These are phyloP conservation scores for Physaria fendleri DNA, from an alignment of 345 rosid genomes.

Conservation along the genomic window DNA sequence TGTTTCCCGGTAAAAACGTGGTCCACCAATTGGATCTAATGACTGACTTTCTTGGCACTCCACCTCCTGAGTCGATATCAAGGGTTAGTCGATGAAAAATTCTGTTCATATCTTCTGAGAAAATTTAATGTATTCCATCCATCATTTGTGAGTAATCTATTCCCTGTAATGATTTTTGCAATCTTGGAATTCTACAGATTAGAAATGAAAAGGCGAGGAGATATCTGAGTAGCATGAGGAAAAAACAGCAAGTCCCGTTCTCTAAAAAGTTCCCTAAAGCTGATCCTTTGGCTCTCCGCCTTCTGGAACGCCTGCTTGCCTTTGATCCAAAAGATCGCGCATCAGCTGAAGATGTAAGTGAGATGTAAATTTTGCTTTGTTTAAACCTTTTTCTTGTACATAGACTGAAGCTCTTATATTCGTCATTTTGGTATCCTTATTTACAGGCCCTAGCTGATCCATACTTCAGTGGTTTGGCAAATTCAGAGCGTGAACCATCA, in stretches of 20 bases:
- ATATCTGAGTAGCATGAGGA: conserved; percentile 91
- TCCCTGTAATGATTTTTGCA: conserved; percentile 4
- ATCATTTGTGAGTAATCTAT: neutral
- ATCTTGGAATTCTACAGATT: conserved; percentile 46
- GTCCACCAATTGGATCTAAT: conserved; percentile 94
- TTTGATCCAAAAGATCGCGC: conserved; percentile 99
- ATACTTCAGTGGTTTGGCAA: conserved; percentile 76
- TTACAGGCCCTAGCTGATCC: conserved; percentile 90
- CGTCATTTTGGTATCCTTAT: conserved; percentile 6
- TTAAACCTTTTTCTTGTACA: neutral
- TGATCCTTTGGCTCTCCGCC: conserved; percentile 73
- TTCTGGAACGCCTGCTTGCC: conserved; percentile 74
- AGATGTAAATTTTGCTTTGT: neutral
- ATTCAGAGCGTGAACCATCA: conserved; percentile 83
- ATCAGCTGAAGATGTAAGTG: conserved; percentile 70
- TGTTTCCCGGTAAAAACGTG: conserved; percentile 95
- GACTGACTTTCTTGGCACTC: conserved; percentile 96
- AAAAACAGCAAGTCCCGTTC: conserved; percentile 73
- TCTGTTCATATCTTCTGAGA: neutral
- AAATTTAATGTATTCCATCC: conserved; percentile 4
- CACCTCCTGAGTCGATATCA: conserved; percentile 63
- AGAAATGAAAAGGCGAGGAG: conserved; percentile 97
- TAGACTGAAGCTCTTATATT: neutral
- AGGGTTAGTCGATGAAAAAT: conserved; percentile 44
- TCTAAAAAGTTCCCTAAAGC: conserved; percentile 73